Percentiles rank a stretch among this genome's conserved stretches.
Conservation (phyloP, 164 flowering plant species). For the Euptelea pleiosperma region DNA sequence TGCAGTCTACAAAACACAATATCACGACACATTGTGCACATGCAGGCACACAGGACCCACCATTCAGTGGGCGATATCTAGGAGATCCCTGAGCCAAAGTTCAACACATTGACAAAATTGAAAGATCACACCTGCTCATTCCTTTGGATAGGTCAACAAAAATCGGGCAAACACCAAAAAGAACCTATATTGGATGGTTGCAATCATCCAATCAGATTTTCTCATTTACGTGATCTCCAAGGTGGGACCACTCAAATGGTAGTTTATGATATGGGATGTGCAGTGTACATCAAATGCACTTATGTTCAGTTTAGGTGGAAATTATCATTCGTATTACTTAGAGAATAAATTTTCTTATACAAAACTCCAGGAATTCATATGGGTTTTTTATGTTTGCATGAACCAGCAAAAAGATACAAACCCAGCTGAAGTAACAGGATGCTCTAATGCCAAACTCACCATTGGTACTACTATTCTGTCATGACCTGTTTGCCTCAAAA, state of each 20-base stretch:
- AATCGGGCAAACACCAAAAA: neutral
- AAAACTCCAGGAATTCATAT: no score
- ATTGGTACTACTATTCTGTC: constrained; percentile 92
- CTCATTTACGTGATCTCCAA: neutral
- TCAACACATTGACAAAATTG: neutral
- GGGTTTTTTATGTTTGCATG: neutral
- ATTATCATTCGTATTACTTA: no score
- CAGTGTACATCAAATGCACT: no score
- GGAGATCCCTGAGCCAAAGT: neutral
- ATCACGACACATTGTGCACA: no score
- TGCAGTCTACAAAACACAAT: neutral
- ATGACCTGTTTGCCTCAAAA: constrained; percentile 56
- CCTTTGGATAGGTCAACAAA: constrained; percentile 4
- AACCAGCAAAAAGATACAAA: neutral
- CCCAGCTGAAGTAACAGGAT: neutral
- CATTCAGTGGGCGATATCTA: neutral
- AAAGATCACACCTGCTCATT: neutral
- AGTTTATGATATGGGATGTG: neutral
- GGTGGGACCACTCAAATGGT: neutral
- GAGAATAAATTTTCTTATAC: no score
- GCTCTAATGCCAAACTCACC: constrained; percentile 46
- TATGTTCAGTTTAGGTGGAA: no score
- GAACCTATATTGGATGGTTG: neutral
- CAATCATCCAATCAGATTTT: constrained; percentile 1
- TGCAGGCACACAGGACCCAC: no score